Evolutionary conservation across 331 rosid genomes (phyloP), one percentile per base, ranked within the genome.

Genomic region (Malus hybrid): DNA sequence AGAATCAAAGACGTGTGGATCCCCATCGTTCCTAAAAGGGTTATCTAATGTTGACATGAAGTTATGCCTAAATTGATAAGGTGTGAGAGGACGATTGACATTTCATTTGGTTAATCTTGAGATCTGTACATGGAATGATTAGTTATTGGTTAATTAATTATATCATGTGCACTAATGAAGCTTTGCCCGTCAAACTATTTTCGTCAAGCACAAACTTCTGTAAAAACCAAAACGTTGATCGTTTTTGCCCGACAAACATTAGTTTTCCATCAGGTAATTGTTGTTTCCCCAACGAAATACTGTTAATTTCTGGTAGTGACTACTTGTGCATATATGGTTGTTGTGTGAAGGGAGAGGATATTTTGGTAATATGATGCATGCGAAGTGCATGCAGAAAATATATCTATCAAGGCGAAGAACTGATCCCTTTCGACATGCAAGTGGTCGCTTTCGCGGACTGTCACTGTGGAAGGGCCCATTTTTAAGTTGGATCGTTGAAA

Each of bases 381-480:
- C 46, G 46, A 39, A 32, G 57, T 6, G 7, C 39, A 6, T 11
- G 42, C 4, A 29, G 55, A 72, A 39, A 39, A 39, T 39, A 68
- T 72, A 61, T 77, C 62, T 1, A 4, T 16, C 7, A 15, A 13
- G 7, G 55, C 19, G 16, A 12, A 46, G 10, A 19, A 12, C 36
- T n/a, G 64, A 69, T 54, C 67, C 20, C 39, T 52, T 62, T 52
- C 69, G n/a, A 68, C 76, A 77, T 42, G 50, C 44, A 39, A 54
- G 46, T 2, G 59, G 57, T 63, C 64, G 50, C 74, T 33, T 19
- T 69, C 54, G 15, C 20, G 22, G 39, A 52, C 69, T 4, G 12
- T 80, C 70, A n/a, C 56, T 5, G 14, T 11, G 7, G 60, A 29
- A 34, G 67, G 82, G 61, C 67, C 59, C 46, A 27, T 13, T 44